Base-by-base conservation (phyloP, 352 stramenopile genomes). In the Peronospora farinosa region DNA sequence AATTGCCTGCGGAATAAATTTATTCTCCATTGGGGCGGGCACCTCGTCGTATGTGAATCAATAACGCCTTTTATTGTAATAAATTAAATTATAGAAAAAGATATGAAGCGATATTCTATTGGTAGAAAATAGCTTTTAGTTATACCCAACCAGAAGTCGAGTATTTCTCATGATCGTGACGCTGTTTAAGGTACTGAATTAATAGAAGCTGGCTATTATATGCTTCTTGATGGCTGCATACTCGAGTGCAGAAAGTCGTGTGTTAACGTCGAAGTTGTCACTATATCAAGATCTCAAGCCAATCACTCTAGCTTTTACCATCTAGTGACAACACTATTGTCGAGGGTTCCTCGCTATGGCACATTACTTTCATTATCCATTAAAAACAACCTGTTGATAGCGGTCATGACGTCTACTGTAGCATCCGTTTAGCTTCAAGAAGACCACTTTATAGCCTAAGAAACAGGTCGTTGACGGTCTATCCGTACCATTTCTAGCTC, bases 1-100 rank as follows among this genome's bases (percentile, higher is more conserved):
- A 51, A 95, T 93, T 57, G 84, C 84, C 75, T 94, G 83, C 51
- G 83, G 83, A 49, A 94, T 94, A 62, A 94, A 92, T 69, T 85
- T 91, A 68, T 94, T 94, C 74, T 94, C 83, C 83, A 94, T 90
- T 47, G 25, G 36, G 19, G 5, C 10, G 36, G 19, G 5, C 10
- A 12, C 13, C 27, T 27, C 9, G 10, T 15, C 11, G 11, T 35
- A 3, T 4, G 10, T 35, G n/a, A n/a, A n/a, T n/a, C n/a, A n/a
- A n/a, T n/a, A n/a, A n/a, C n/a, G 31, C 31, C 3, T 15, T 35
- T 35, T 15, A 35, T 15, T 1, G 7, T 5, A 31, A 0, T 1
- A 31, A 7, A 10, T 10, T 31, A 31, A 31, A 31, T 5, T 10
- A 10, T 2, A 7, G 1, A 31, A 10, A 10, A 10, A 10, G 8